Evolutionary conservation across 306 rosid species (phyloP), one percentile per base, ranked within the genome.

Genomic region (Medicago arabica): DNA sequence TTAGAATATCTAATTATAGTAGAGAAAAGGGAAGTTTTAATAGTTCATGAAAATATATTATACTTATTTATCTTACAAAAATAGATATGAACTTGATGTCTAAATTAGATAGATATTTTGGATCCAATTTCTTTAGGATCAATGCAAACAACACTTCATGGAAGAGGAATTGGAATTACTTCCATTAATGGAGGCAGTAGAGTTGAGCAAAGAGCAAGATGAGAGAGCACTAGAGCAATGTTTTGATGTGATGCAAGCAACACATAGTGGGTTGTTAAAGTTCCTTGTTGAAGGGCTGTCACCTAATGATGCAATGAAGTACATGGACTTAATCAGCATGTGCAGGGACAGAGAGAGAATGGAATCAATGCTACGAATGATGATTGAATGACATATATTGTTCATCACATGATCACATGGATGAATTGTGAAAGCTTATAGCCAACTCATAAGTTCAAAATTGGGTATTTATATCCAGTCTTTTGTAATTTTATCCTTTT

Each of bases 111-210:
- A 12, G n/a, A 46, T 16, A 8, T 49, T 9, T 7, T 50, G 53
- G 23, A 2, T 51, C n/a, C 31, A 3, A 34, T 34, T 57, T 67
- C 15, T 51, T 44, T 65, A 92, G 97, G 91, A 75, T 60, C 92
- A 79, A 71, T 92, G 86, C 72, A 83, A 85, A 23, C 86, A 89
- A 34, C 97, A 92, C 83, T 92, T 92, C 66, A 55, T 25, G 73
- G 90, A 86, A 75, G 97, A 92, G 86, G 97, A 92, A 31, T 75
- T 51, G 34, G 81, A 86, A 41, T 28, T 92, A 34, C 82, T 92
- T 28, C 95, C 97, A 12, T 72, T 85, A 50, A 86, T 88, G 88
- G 97, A 89, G 82, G 97, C 97, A 21, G 85, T 83, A 23, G 97
- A 86, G 75, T 81, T 86, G 82, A 88, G 74, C 83, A 77, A 79